A percentile compares a stretch with the other conserved stretches of the same genome.
Conservation (phyloP, 2,329 filamentous ascomycete species). For the Aphanoascus verrucosus region DNA sequence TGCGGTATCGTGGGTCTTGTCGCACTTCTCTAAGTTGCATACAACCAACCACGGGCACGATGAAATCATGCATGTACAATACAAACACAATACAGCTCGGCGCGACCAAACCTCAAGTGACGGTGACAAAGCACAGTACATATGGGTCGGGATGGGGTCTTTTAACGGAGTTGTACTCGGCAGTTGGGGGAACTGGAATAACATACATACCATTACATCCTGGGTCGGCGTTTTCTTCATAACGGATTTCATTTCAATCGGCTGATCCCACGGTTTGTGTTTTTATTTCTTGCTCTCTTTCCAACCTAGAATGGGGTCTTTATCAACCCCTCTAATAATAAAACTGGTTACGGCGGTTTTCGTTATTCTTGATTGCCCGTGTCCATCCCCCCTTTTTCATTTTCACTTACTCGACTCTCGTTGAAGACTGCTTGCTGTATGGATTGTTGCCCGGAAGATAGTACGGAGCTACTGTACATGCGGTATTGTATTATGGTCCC, state of each 20-base stretch:
- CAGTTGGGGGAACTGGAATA: neutral
- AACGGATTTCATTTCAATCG: too few relatives aligned
- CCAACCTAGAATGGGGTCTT: too few relatives aligned
- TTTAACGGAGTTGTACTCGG: constrained; percentile 1
- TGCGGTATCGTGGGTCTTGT: neutral
- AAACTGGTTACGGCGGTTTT: too few relatives aligned
- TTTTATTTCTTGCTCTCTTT: too few relatives aligned
- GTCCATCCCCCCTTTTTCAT: too few relatives aligned
- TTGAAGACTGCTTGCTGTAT: too few relatives aligned
- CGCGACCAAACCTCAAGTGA: neutral
- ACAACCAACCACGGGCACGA: neutral
- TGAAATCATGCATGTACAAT: neutral
- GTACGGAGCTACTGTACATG: too few relatives aligned
- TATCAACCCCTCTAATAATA: too few relatives aligned
- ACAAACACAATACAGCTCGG: neutral
- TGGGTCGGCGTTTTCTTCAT: neutral
- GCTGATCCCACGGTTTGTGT: neutral
- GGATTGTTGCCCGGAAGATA: too few relatives aligned
- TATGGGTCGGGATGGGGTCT: neutral
- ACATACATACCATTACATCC: neutral
- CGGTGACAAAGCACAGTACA: neutral
- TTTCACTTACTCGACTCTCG: too few relatives aligned
- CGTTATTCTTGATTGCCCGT: too few relatives aligned
- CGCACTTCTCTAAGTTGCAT: neutral
- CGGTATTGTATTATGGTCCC: too few relatives aligned